Evolutionary conservation across 495 filamentous ascomycete species (phyloP), one percentile per base, ranked within the genome.

Genomic region (Arthonia radiata): DNA sequence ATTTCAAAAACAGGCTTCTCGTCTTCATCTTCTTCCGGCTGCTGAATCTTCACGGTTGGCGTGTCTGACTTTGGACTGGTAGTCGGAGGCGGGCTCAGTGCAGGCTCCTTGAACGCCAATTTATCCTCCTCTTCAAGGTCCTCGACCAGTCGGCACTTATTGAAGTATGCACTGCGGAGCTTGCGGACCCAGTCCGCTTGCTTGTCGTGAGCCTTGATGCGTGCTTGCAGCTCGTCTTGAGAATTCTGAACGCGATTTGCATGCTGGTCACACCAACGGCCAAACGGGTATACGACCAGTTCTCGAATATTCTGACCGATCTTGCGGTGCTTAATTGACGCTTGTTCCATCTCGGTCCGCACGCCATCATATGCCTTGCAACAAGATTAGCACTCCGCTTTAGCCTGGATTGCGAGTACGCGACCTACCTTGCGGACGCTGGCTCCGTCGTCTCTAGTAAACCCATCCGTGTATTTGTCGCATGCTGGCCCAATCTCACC

Each of bases 111-210:
- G 45, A 94, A 93, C 17, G 79, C 82, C 8, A 99, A 64, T 49
- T 94, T 93, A 43, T 92, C 91, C 59, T 99, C 86, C 49, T 99
- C 86, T 39, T 94, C 89, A 29, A 93, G 48, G 41, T 99, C 86
- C 47, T 99, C 86, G 4, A 93, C 70, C 23, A 90, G 61, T 24
- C 86, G 74, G 41, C 86, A 99, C 50, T 93, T 94, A 55, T 92
- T 94, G 63, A 91, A 99, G 49, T 99, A 99, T 35, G 72, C 66
- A 41, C 81, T 93, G 23, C 89, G 67, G 33, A 92, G 59, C 52
- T 94, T 92, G 55, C 77, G 76, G 17, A 89, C 79, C 14, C 61
- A 42, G 28, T 94, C 89, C 23, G 72, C 71, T 46, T 94, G 89
- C 37, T 76, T 81, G 42, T 91, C 79, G 40, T 92, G 78, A 24